phyloP scores from a whole-genome alignment of 192 early-diverging fungal species.

The Entomortierella lignicola region DNA sequence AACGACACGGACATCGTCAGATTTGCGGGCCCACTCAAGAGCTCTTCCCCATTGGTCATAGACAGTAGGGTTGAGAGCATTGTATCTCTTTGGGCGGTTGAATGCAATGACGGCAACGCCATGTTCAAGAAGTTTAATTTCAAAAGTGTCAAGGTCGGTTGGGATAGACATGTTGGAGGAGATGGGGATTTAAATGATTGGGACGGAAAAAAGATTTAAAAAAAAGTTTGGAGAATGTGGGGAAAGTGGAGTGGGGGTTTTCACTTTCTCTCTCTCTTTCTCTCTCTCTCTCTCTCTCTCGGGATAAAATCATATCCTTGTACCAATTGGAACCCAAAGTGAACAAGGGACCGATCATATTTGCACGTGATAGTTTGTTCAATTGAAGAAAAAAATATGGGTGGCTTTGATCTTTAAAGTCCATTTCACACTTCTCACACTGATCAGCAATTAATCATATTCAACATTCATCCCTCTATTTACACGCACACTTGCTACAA shows the following conservation, averaged over 20 bases:
- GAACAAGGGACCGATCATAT: too few species aligned
- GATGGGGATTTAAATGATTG: too few species aligned
- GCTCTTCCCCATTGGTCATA: conserved; percentile 73
- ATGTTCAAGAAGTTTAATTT: conserved; percentile 53
- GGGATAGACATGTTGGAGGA: conserved; percentile 34
- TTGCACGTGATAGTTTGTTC: neutral
- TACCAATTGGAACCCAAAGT: too few species aligned
- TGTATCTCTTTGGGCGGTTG: conserved; percentile 70
- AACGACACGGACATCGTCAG: conserved; percentile 62
- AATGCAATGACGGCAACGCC: conserved; percentile 75
- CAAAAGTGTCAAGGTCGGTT: conserved; percentile 59
- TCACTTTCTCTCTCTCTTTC: too few species aligned
- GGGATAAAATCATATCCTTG: too few species aligned
- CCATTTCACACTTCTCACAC: too few species aligned
- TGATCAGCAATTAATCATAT: too few species aligned
- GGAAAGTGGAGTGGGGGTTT: too few species aligned
- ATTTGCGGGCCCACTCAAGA: conserved; percentile 62
- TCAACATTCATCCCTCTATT: too few species aligned
- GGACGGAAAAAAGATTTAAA: neutral
- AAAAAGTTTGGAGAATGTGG: neutral
- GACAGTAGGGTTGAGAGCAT: conserved; percentile 65
- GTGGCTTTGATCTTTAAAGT: conserved; percentile 1
- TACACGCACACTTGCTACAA: too few species aligned
- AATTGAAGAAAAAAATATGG: neutral
- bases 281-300: too few species aligned